Base-by-base conservation (phyloP, 805 yeast species). In the Teunomyces aglyptinius region DNA sequence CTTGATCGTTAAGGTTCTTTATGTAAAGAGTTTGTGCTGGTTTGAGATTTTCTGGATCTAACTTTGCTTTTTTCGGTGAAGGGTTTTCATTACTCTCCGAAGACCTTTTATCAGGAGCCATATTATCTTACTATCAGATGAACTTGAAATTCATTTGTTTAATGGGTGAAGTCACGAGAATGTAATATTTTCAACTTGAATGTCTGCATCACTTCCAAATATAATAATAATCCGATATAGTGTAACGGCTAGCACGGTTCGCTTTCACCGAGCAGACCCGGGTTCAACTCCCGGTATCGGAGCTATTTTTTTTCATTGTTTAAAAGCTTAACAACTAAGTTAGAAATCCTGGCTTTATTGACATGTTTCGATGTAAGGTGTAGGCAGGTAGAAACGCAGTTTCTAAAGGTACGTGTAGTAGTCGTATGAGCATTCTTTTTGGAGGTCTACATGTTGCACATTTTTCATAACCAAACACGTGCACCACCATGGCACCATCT, bases 241-340 rank as follows among this genome's bases (percentile, higher is more conserved):
- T 81, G 85, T 81, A 81, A 80, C 83, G 86, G 86, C 82, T 80
- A 81, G 80, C 85, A 82, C 82, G 84, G 84, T 78, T 79, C 85
- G 85, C 86, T 81, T 81, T 82, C 86, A 81, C 86, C 85, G 86
- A 79, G 86, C 83, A 81, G 70, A 75, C 81, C 83, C 85, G 86
- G 86, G 86, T 82, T 82, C 86, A 85, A 82, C 85, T 81, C 86
- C 86, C 86, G 85, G 87, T 75, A 81, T 80, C 85, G 86, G 86
- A 81, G 77, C 49, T 48, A 51, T 48, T 40, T 50, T 55, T 26
- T 39, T 39, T 39, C 6, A 11, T 15, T 26, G 4, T 10, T 6
- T 42, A 31, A 13, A 13, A 31, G 18, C 33, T 31, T 31, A 31
- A 31, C 8, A 12, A n/a, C 16, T n/a, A 31, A 31, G 18, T 10